Base-by-base conservation (phyloP, 495 filamentous ascomycete genomes). In the Cairneyella variabilis region DNA sequence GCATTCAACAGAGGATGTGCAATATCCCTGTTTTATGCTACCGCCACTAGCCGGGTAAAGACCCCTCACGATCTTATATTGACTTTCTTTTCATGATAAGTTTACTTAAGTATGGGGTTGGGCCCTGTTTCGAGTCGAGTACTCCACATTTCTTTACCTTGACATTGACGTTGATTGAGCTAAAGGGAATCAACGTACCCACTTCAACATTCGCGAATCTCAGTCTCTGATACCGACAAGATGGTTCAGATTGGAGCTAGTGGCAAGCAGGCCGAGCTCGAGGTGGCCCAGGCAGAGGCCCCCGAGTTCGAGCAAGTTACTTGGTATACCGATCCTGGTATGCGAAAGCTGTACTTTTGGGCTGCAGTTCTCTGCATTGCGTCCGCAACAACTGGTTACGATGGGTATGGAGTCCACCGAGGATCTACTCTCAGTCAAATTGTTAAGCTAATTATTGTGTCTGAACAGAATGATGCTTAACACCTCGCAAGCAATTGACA, bases 381-480 rank as follows among this genome's bases (percentile, higher is more conserved):
- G 11, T 59, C 66, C 26, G 66, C 66, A 1, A 66, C 62, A 18
- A 63, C 58, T 32, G 68, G 68, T 14, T 71, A 71, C 38, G 68
- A 71, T 62, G 63, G 66, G 63, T 76, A 64, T 37, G 64, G 64
- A 37, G 64, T 43, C 10, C 38, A 11, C 3, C 22, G 14, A 3
- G 20, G n/a, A 18, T 8, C 28, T 26, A 14, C 25, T n/a, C 43
- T 20, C 9, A 10, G 16, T 37, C 9, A 37, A n/a, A 11, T 45
- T 12, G 23, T 36, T 32, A 25, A 30, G 44, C 17, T 53, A 27
- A 38, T 53, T 32, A 32, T 14, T 14, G 9, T 22, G 28, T 44
- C 20, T 39, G 14, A 45, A 37, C 38, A 80, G 78, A 56, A 77
- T 76, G 61, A 75, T 80, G 65, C 75, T 81, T 64, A 78, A 78